Percentiles rank a stretch among this genome's conserved stretches.
These are phyloP conservation scores for sunflower (Helianthus annuus) DNA, from an alignment of 129 eudicot species.

Conservation along the genomic window DNA sequence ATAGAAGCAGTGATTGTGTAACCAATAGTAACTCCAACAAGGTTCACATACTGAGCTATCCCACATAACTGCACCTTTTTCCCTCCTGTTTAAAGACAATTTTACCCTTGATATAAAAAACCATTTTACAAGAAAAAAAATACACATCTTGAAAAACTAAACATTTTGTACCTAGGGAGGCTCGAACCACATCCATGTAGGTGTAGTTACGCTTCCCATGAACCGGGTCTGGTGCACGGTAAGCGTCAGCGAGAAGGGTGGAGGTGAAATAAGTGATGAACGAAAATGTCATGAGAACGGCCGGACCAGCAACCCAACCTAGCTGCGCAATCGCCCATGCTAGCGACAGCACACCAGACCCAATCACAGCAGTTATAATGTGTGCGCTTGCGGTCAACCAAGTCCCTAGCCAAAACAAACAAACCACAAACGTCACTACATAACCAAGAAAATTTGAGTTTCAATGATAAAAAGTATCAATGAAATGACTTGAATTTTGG, in stretches of 20 bases:
- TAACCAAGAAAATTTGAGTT: no score
- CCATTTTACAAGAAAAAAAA: no score
- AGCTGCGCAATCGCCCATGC: conserved; percentile 94
- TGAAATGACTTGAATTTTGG: background rate
- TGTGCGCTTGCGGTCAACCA: conserved; percentile 84
- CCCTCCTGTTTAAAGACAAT: conserved; percentile 60
- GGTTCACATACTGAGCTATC: conserved; percentile 76
- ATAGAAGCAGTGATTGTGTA: conserved; percentile 96
- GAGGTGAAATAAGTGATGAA: conserved; percentile 79
- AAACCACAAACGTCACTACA: no score
- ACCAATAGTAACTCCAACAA: conserved; percentile 81
- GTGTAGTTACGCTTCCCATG: conserved; percentile 80
- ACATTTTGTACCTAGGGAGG: conserved; percentile 57
- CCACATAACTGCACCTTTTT: conserved; percentile 80
- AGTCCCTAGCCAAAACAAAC: conserved; percentile 46
- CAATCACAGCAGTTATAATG: conserved; percentile 91
- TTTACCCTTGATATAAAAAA: background rate
- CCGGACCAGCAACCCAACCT: conserved; percentile 86
- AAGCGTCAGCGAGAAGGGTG: conserved; percentile 67
- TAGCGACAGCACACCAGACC: conserved; percentile 82
- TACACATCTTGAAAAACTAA: background rate
- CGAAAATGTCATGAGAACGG: conserved; percentile 60
- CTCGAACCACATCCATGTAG: conserved; percentile 78
- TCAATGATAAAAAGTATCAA: no score
- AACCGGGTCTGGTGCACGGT: conserved; percentile 71